These are phyloP conservation scores for Mycena albidolilacea DNA, from an alignment of 768 basidiomycete species.

Conservation along the genomic window DNA sequence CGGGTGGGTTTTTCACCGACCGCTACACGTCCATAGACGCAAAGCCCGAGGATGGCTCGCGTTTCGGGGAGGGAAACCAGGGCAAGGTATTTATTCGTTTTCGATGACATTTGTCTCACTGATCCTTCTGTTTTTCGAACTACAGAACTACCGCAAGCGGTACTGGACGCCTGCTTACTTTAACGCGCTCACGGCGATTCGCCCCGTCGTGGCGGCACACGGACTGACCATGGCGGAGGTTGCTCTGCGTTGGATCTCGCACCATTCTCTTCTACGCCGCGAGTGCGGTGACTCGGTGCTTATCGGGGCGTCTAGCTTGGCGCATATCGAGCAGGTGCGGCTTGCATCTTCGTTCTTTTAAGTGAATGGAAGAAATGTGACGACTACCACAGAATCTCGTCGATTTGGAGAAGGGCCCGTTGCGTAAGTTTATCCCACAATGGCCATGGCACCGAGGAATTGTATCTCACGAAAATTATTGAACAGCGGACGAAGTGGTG, in stretches of 20 bases:
- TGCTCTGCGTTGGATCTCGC: constrained; percentile 72
- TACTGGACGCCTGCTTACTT: constrained; percentile 72
- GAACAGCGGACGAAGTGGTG: constrained; percentile 25
- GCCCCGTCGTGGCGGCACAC: constrained; percentile 60
- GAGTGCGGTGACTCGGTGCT: constrained; percentile 19
- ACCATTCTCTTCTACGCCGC: constrained; percentile 54
- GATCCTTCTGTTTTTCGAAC: background rate
- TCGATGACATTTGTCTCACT: background rate
- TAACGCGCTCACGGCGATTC: constrained; percentile 61
- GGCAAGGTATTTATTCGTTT: constrained; percentile 54
- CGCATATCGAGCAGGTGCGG: constrained; percentile 13
- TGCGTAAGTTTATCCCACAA: constrained; percentile 34
- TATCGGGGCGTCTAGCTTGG: constrained; percentile 10
- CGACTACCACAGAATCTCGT: constrained; percentile 39
- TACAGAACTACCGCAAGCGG: constrained; percentile 41
- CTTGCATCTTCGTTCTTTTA: background rate
- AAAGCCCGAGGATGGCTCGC: constrained; percentile 62
- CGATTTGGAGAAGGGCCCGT: constrained; percentile 46
- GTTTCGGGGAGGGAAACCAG: constrained; percentile 64
- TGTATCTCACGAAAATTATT: background rate
- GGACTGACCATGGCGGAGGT: constrained; percentile 65
- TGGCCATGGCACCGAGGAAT: too few relatives aligned
- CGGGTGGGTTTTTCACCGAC: constrained; percentile 72
- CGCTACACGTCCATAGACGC: constrained; percentile 59
- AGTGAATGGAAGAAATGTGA: background rate